Conservation (phyloP, 2,329 filamentous ascomycete genomes). For the Cercospora nicotianae region DNA sequence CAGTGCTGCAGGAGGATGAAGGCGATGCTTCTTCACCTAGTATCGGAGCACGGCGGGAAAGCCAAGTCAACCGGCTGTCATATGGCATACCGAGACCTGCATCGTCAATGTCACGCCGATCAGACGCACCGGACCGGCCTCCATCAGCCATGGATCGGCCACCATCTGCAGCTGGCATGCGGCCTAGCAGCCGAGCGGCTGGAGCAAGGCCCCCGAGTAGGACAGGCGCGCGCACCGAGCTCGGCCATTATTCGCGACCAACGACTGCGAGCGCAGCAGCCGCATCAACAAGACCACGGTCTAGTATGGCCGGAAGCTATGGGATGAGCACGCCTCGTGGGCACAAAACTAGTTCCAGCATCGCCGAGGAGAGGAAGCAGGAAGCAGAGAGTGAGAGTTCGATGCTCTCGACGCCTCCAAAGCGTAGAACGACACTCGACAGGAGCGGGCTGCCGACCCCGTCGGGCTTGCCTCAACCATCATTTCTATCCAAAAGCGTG, state of each 20-base stretch:
- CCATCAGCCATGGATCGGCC: constrained; percentile 31
- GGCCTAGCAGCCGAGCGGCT: constrained; percentile 70
- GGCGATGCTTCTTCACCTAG: constrained; percentile 19
- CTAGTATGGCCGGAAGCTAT: constrained; percentile 65
- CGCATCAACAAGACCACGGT: constrained; percentile 59
- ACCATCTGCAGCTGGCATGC: constrained; percentile 49
- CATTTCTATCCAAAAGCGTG: constrained; percentile 21
- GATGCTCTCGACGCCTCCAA: constrained; percentile 16
- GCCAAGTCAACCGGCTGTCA: constrained; percentile 50
- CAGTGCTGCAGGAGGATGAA: constrained; percentile 31
- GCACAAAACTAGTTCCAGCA: constrained; percentile 32
- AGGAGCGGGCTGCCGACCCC: constrained; percentile 23
- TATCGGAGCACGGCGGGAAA: constrained; percentile 26
- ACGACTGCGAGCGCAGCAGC: constrained; percentile 19
- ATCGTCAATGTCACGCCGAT: constrained; percentile 31
- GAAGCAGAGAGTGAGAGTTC: constrained; percentile 36
- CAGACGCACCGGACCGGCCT: constrained; percentile 32
- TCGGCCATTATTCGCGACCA: constrained; percentile 39
- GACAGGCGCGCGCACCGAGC: constrained; percentile 46
- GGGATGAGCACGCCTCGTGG: constrained; percentile 22
- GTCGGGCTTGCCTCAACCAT: constrained; percentile 20
- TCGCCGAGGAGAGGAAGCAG: constrained; percentile 35
- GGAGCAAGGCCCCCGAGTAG: constrained; percentile 35
- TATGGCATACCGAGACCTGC: constrained; percentile 46
- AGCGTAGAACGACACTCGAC: constrained; percentile 28